Base-by-base conservation (phyloP, 2,329 filamentous ascomycete species). In the Diaporthe velutina region DNA sequence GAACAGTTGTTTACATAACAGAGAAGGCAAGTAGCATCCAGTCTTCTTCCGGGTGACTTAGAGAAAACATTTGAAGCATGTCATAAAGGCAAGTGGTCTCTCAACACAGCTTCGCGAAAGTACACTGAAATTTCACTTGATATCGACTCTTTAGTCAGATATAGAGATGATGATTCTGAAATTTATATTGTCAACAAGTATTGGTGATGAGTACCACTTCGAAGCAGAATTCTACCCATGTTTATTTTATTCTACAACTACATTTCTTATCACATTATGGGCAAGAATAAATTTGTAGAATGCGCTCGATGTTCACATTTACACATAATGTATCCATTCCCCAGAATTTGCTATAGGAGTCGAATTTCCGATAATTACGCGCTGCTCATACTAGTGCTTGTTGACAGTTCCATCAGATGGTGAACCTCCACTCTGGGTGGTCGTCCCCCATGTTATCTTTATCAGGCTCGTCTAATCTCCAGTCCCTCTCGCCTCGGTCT, bases 401-500 rank as follows among this genome's bases (percentile, higher is more conserved):
- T 40, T 8, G 57, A 42, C 19, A 25, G 17, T 35, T 50, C 52
- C 30, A 8, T 74, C 57, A 74, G n/a, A 60, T 42, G 2, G 70
- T 60, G 13, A 75, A 75, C 30, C 70, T 58, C 58, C 58, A 75
- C 42, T 61, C 55, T 9, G 83, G 83, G 75, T 85, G 83, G 70
- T 80, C 81, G 58, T 85, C 83, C 7, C 83, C 83, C 67, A 84
- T 76, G 73, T 85, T 85, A 4, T 81, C 78, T 40, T 80, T 79
- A 38, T 84, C 80, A 4, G 78, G 77, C 25, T 80, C 74, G 8
- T 74, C 72, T 30, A 84, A 74, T 25, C 81, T 76, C 30, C 79
- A 74, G 28, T 84, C 80, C 2, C 82, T 77, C 55, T 81, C 79
- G 3, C 83, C 83, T 3, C 78, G 77, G 5, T 79, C 80, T 4